Evolutionary conservation across 768 basidiomycete genomes (phyloP), one percentile per base, ranked within the genome.

Genomic region (Psilocybe subaeruginosa): DNA sequence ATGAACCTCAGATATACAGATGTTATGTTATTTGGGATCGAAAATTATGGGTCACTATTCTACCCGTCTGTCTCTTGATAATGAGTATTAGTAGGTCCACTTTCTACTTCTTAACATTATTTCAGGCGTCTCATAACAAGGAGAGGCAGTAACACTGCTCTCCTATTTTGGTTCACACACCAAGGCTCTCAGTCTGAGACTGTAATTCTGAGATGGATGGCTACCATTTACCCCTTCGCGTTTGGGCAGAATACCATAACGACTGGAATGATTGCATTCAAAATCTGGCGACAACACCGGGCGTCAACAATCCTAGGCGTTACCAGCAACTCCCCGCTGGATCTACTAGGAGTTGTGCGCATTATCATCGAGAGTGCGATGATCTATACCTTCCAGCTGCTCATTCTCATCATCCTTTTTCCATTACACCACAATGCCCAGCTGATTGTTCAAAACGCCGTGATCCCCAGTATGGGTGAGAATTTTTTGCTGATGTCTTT

Each of bases 341-440:
- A 63, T 43, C 58, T 74, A n/a, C 54, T 73, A 4, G 60, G 53
- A 11, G 56, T 74, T 30, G 59, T 71, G 45, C 67, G 71, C n/a
- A 72, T 75, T 37, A 61, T 75, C 8, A 58, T 75, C 39, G 74
- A 75, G 54, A 75, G 74, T 52, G 74, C 74, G 1, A 66, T 69
- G 59, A 61, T 74, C 17, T 75, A 74, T 57, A 73, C 73, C 4
- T 37, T 73, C 8, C 62, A 73, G 45, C 56, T 72, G 11, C 60
- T 74, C 33, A 43, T 73, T 37, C 62, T 73, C 9, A 69, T 74
- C 31, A 66, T 74, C 19, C 61, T 75, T 1, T 71, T 70, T 48
- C 68, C 70, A 12, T 37, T 67, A 33, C 54, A 64, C 19, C 64
- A 68, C 53, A 67, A 68, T 30, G 69, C 70, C 8, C 72, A 72